Conservation (phyloP, 305 asterid species). For the Ilex paraguariensis region DNA sequence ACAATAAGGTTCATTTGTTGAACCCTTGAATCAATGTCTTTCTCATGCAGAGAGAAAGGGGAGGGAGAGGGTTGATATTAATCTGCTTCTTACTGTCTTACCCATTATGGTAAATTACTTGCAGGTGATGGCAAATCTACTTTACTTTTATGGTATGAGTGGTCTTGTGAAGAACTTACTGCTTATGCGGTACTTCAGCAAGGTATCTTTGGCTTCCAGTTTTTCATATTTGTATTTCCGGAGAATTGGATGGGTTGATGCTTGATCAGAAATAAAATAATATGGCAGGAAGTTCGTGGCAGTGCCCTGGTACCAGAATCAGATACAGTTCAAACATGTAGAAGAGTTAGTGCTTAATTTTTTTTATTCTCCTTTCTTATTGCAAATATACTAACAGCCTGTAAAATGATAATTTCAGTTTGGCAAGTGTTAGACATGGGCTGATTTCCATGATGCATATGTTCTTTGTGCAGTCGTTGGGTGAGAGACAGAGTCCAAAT, state of each 20-base stretch:
- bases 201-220: slow-evolving; percentile 39
- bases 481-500: slow-evolving; percentile 89
- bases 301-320: slow-evolving; percentile 75
- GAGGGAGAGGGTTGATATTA: neutral
- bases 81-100: slow-evolving; percentile 6
- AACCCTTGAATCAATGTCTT: neutral
- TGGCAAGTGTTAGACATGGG: slow-evolving; percentile 3
- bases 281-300: slow-evolving; percentile 76
- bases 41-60: too few relatives aligned
- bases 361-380: slow-evolving; percentile 7
- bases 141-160: slow-evolving; percentile 89
- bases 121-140: slow-evolving; percentile 89
- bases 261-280: slow-evolving; percentile 12
- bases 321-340: slow-evolving; percentile 74
- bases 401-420: neutral
- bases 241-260: slow-evolving; percentile 3
- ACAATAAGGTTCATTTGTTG: slow-evolving; percentile 60
- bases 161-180: slow-evolving; percentile 74
- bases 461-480: slow-evolving; percentile 64
- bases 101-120: slow-evolving; percentile 17
- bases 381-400: slow-evolving; percentile 5
- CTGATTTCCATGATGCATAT: slow-evolving; percentile 14
- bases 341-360: slow-evolving; percentile 62
- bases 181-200: slow-evolving; percentile 96
- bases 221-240: neutral